phyloP scores from a whole-genome alignment of 257 asterid genomes.

The Petrea volubilis region DNA sequence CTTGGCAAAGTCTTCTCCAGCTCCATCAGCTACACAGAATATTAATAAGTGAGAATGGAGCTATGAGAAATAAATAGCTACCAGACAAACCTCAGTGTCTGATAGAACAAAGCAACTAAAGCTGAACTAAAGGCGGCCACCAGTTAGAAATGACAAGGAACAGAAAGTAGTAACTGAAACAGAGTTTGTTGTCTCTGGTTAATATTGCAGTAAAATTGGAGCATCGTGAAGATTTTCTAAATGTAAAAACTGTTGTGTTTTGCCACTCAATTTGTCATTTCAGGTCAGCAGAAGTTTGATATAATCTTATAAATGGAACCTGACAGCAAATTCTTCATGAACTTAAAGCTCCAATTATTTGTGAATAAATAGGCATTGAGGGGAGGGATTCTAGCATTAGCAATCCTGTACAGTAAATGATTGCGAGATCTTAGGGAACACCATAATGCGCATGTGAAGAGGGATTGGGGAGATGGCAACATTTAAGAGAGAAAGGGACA shows the following conservation, averaged over 20 bases:
- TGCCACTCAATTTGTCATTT: not conserved
- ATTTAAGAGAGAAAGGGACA: not conserved
- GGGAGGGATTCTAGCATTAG: not conserved
- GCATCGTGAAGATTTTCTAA: not conserved
- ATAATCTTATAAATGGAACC: not conserved
- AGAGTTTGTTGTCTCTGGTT: not conserved
- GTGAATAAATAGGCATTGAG: not conserved
- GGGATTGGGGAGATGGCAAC: not conserved
- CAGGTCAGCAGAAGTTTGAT: slow-evolving; percentile 1
- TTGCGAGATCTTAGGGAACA: not conserved
- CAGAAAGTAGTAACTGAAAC: slow-evolving; percentile 13
- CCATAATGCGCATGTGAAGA: not conserved
- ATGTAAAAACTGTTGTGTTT: not conserved
- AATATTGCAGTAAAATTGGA: not conserved
- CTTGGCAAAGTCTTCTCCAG: slow-evolving; percentile 76
- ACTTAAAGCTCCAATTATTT: not conserved
- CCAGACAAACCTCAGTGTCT: slow-evolving; percentile 1
- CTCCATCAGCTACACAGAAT: slow-evolving; percentile 57
- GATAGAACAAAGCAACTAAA: slow-evolving; percentile 5
- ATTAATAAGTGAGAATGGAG: slow-evolving; percentile 29
- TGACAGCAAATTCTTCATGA: slow-evolving; percentile 3
- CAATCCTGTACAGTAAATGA: not conserved
- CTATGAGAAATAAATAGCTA: slow-evolving; percentile 21
- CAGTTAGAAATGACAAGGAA: slow-evolving; percentile 19
- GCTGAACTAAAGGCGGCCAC: not conserved